Evolutionary conservation across 805 yeast genomes (phyloP), one percentile per base, ranked within the genome.

Genomic region (Teunomyces pallodes): DNA sequence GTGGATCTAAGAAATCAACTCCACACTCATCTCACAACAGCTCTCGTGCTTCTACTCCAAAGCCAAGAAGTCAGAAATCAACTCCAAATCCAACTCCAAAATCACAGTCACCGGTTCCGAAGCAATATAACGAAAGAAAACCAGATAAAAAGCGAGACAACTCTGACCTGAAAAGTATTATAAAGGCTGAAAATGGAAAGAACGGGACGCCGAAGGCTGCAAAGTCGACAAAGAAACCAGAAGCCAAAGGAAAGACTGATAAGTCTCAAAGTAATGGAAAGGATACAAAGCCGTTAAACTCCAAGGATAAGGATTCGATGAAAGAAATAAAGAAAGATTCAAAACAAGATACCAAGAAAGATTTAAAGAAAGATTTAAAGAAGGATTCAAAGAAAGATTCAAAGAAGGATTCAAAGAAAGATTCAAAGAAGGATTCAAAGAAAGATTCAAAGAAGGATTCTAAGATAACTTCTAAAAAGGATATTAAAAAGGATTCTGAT

Each of bases 31-130:
- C 48, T 9, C 30, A 16, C n/a, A 17, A 44, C 14, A 38, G 16
- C 14, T 39, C 47, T 3, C 33, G 27, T 24, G 46, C 42, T 16
- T 27, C 46, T 29, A 46, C 49, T 5, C 49, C 49, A n/a, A 42
- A 41, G 20, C 17, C 49, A 32, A 31, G 13, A 14, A 36, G 26
- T 1, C 39, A 12, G 20, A 36, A 26, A 36, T 17, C 39, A 8
- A 20, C 14, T 7, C 44, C 9, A 6, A 36, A 13, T 43, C 40
- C n/a, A 35, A 36, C 39, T 5, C 39, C 27, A 12, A 36, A 26
- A 36, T 17, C 39, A 8, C 39, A 36, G 24, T 36, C 39, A 17
- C 39, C 39, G n/a, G 38, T 8, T 4, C 20, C 24, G 20, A 20
- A 20, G 26, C 16, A 20, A 10, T 13, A 17, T 4, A 36, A 36